Percentiles rank a stretch among this genome's conserved stretches.
phyloP scores from a whole-genome alignment of 805 yeast genomes.

The Wickerhamia fluorescens region DNA sequence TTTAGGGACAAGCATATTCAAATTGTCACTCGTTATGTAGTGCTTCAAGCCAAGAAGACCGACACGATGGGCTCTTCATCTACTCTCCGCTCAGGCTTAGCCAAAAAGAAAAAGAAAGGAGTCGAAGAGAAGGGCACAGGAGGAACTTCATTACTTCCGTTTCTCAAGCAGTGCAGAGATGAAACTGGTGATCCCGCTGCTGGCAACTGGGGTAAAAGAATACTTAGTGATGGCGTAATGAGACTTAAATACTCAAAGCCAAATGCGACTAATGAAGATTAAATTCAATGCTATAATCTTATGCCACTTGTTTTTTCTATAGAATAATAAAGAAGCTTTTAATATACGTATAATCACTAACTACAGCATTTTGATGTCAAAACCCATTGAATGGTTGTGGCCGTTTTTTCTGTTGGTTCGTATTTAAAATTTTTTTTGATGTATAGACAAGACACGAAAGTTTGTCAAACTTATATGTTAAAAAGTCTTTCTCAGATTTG shows the following conservation, averaged over 20 bases:
- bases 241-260: conserved; percentile 31
- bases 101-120: conserved; percentile 39
- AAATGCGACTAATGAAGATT: conserved; percentile 22
- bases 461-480: too few species aligned
- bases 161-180: conserved; percentile 90
- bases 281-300: conserved; percentile 1
- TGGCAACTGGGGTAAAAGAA: conserved; percentile 81
- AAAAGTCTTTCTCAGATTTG: too few species aligned
- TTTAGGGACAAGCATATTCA: conserved; percentile 93
- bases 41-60: conserved; percentile 65
- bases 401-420: too few species aligned
- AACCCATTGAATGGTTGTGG: too few species aligned
- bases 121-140: conserved; percentile 80
- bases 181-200: conserved; percentile 95
- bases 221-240: conserved; percentile 51
- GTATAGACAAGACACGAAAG: too few species aligned
- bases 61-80: conserved; percentile 46
- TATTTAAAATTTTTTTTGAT: too few species aligned
- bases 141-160: conserved; percentile 86
- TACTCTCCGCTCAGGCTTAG: conserved; percentile 63
- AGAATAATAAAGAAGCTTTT: too few species aligned
- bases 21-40: conserved; percentile 80
- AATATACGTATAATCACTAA: too few species aligned
- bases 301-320: neutral
- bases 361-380: too few species aligned